Percentiles rank a stretch among this genome's conserved stretches.
These are phyloP conservation scores for Oenanthe javanica DNA, from an alignment of 140 eudicot species.

Conservation along the genomic window DNA sequence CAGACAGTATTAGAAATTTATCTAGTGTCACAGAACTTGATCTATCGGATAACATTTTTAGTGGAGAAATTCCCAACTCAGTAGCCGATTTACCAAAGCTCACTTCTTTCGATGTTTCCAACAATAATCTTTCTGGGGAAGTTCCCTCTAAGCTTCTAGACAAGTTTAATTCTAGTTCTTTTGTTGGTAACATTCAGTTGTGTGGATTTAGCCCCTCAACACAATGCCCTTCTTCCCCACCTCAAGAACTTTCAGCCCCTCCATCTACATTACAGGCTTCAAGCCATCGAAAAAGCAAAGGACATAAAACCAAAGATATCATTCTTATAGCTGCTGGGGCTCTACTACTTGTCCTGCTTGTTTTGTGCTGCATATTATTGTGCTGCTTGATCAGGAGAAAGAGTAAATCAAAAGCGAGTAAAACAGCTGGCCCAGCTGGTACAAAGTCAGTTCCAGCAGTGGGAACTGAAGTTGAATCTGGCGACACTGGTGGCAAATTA, in stretches of 20 bases:
- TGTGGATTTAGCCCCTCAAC: conserved; percentile 65
- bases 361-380: conserved; percentile 68
- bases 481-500: conserved; percentile 74
- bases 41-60: conserved; percentile 55
- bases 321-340: conserved; percentile 82
- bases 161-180: conserved; percentile 52
- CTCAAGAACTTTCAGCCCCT: conserved; percentile 24
- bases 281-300: conserved; percentile 23
- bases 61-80: conserved; percentile 61
- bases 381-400: conserved; percentile 73
- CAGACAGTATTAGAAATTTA: conserved; percentile 37
- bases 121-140: conserved; percentile 44
- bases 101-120: conserved; percentile 36
- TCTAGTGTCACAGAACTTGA: conserved; percentile 39
- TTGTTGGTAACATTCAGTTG: conserved; percentile 69
- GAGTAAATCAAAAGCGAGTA: conserved; percentile 46
- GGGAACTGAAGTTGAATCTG: conserved; percentile 44
- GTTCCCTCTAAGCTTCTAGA: conserved; percentile 36
- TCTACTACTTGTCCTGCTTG: conserved; percentile 48
- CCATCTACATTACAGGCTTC: conserved; percentile 14
- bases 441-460: conserved; percentile 39
- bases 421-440: conserved; percentile 24
- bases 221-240: conserved; percentile 48
- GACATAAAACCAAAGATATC: conserved; percentile 70
- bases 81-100: conserved; percentile 34